Evolutionary conservation across 1,139 yeast genomes (phyloP).

Genomic region (Kodamaea derodonti): DNA sequence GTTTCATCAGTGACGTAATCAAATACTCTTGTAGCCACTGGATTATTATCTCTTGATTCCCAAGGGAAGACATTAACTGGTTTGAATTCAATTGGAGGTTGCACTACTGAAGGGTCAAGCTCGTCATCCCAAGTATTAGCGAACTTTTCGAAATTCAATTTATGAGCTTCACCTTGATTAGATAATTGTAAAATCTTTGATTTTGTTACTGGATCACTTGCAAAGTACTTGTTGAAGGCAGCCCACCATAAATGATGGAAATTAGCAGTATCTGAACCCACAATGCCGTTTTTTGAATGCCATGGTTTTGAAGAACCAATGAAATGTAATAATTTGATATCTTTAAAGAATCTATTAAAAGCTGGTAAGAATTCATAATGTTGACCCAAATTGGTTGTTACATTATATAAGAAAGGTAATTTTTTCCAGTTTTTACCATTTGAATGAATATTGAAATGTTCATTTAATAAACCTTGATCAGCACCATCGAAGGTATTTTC

Average conservation of each 20-base stretch:
- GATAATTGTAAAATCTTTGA: conserved; percentile 12
- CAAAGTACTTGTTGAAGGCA: conserved; percentile 22
- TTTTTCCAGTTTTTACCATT: conserved; percentile 22
- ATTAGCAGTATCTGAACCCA: conserved; percentile 16
- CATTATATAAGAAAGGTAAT: conserved; percentile 30
- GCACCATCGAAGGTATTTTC: conserved; percentile 29
- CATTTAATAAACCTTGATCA: conserved; percentile 33
- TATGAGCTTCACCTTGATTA: conserved; percentile 34
- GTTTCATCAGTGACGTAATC: conserved; percentile 6
- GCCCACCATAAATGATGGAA: conserved; percentile 38
- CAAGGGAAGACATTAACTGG: conserved; percentile 36
- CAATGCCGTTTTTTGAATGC: conserved; percentile 14
- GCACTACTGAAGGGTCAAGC: conserved; percentile 1
- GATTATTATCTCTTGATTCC: conserved; percentile 26
- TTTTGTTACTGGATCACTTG: conserved; percentile 8
- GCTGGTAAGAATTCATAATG: conserved; percentile 33
- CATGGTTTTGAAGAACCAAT: conserved; percentile 30
- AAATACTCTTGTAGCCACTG: conserved; percentile 15
- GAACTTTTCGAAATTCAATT: conserved; percentile 26
- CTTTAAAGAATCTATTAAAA: conserved; percentile 23
- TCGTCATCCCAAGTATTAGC: conserved; percentile 27
- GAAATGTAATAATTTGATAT: conserved; percentile 27
- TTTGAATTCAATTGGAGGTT: conserved; percentile 3
- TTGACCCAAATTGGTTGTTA: conserved; percentile 24
- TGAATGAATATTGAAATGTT: conserved; percentile 18